Conservation (phyloP, 257 asterid genomes). For the Nicotiana otophora region DNA sequence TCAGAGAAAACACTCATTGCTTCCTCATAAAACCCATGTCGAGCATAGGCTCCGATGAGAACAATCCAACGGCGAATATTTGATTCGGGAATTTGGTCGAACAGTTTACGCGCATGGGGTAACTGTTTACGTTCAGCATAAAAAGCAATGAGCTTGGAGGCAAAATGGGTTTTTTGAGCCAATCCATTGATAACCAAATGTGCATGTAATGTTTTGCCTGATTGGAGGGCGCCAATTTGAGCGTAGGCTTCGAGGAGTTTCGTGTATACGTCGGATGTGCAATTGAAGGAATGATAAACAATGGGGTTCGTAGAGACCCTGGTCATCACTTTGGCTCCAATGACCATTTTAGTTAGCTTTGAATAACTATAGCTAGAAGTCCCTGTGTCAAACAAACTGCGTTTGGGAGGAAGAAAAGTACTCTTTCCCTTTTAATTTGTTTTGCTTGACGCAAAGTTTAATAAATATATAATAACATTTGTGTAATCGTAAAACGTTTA, state of each 20-base stretch:
- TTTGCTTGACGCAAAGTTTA: too few species aligned
- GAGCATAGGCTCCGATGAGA: conserved; percentile 49
- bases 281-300: background rate
- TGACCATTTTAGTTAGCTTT: background rate
- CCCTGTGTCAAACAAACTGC: too few species aligned
- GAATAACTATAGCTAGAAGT: too few species aligned
- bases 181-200: conserved; percentile 47
- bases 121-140: conserved; percentile 37
- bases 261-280: conserved; percentile 27
- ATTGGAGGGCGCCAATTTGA: conserved; percentile 26
- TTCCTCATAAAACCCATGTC: conserved; percentile 44
- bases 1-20: conserved; percentile 35
- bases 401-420: too few species aligned
- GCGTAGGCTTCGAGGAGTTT: conserved; percentile 34
- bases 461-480: too few species aligned
- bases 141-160: conserved; percentile 43
- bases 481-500: too few species aligned
- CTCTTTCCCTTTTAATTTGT: too few species aligned
- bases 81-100: conserved; percentile 54
- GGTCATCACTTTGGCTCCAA: background rate
- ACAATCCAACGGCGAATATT: conserved; percentile 50
- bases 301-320: too few species aligned
- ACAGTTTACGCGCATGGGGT: conserved; percentile 44
- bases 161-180: conserved; percentile 26
- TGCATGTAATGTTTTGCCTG: conserved; percentile 52